Conservation (phyloP, 2,329 filamentous ascomycete genomes). For the Capronia epimyces region DNA sequence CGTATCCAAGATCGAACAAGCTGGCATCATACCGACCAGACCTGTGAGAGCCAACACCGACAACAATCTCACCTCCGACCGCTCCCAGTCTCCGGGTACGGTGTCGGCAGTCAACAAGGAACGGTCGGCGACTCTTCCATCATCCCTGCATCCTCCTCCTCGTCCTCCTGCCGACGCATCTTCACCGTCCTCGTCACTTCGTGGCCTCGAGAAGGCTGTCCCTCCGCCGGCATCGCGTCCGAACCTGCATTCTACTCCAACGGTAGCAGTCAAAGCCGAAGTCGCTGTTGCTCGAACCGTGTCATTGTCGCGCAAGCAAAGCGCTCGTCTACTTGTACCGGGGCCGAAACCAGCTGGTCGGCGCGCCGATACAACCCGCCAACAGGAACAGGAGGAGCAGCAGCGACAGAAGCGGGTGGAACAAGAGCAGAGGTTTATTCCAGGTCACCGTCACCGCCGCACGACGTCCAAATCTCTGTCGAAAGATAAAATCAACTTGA, state of each 20-base stretch:
- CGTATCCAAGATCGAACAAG: conserved; percentile 20
- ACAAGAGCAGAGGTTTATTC: conserved; percentile 3
- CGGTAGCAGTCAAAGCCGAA: conserved; percentile 12
- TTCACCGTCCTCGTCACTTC: conserved; percentile 1
- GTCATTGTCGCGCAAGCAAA: conserved; percentile 25
- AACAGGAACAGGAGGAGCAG: neutral
- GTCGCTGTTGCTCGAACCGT: conserved; percentile 26
- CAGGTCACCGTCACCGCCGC: conserved; percentile 18
- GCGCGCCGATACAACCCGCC: conserved; percentile 10
- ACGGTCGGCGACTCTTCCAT: conserved; percentile 18
- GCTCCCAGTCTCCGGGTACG: neutral
- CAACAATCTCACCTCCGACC: neutral
- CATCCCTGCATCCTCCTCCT: conserved; percentile 4
- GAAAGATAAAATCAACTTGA: conserved; percentile 16
- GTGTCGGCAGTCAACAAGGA: conserved; percentile 6
- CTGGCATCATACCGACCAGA: conserved; percentile 17
- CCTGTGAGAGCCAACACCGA: conserved; percentile 20
- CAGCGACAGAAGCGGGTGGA: neutral
- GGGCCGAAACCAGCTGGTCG: conserved; percentile 15
- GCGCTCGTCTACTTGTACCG: conserved; percentile 20
- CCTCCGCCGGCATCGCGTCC: conserved; percentile 15
- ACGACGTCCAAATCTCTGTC: conserved; percentile 14
- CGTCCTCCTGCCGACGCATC: neutral
- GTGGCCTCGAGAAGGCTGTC: conserved; percentile 18
- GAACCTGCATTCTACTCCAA: conserved; percentile 4